Evolutionary conservation across 306 rosid genomes (phyloP).

Genomic region (Crotalaria pallida): DNA sequence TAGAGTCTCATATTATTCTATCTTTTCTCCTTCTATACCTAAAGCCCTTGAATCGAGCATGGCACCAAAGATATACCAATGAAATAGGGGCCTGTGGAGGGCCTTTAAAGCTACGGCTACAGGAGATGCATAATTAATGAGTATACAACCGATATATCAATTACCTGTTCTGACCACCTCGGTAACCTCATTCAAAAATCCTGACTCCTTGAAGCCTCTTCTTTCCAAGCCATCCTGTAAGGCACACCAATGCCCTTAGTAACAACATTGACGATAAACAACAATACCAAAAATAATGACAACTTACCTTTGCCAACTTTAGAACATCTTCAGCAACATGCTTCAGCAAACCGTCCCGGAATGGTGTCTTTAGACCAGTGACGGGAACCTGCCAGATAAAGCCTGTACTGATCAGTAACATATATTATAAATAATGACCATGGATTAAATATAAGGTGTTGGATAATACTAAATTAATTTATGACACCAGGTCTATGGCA

Average conservation of each 20-base stretch:
- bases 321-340: constrained; percentile 91
- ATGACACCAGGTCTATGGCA: neutral
- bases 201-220: constrained; percentile 90
- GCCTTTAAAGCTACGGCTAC: neutral
- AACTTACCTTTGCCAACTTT: constrained; percentile 68
- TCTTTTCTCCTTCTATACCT: too few species aligned
- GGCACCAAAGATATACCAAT: neutral
- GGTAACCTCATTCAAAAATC: constrained; percentile 84
- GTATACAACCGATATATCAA: neutral
- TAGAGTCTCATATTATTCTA: too few species aligned
- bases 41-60: too few species aligned
- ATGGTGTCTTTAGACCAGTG: constrained; percentile 85
- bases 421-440: constrained; percentile 8
- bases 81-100: neutral
- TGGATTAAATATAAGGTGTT: neutral
- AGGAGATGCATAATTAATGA: constrained; percentile 4
- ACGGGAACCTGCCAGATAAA: constrained; percentile 55
- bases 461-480: neutral
- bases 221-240: constrained; percentile 88
- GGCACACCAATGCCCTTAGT: constrained; percentile 9
- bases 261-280: constrained; percentile 16
- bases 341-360: constrained; percentile 84
- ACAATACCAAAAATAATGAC: neutral
- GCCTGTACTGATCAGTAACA: constrained; percentile 21
- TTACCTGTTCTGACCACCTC: constrained; percentile 92